These are phyloP conservation scores for Fraxinus sp. DNA, from an alignment of 305 asterid genomes.

Conservation along the genomic window DNA sequence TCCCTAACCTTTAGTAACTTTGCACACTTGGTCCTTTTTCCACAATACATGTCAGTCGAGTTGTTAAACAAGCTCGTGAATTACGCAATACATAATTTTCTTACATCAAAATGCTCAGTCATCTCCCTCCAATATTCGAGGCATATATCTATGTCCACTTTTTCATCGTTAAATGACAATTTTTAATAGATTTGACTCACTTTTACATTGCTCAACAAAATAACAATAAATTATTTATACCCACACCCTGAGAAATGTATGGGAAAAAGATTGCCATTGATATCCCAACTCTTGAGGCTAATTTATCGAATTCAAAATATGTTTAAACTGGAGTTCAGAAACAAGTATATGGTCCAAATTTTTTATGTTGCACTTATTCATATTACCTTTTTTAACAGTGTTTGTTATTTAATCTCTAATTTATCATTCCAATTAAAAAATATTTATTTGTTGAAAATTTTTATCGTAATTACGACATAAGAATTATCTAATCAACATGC, in stretches of 20 bases:
- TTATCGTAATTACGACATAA: too few species aligned
- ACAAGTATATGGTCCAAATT: neutral
- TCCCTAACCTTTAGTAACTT: neutral
- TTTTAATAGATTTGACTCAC: neutral
- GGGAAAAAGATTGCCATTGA: neutral
- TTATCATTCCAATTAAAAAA: neutral
- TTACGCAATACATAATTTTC: neutral
- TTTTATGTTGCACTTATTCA: neutral
- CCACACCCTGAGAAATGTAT: neutral
- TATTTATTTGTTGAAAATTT: too few species aligned
- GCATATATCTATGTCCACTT: neutral
- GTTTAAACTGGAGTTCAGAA: neutral
- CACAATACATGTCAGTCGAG: neutral
- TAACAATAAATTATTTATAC: neutral
- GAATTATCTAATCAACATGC: neutral
- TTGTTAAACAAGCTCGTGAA: neutral
- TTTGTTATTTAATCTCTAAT: neutral
- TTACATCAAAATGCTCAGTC: neutral
- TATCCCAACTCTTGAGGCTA: neutral
- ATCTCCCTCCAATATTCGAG: neutral
- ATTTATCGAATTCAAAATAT: neutral
- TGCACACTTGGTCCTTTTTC: neutral
- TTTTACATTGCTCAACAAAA: neutral
- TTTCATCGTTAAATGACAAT: neutral
- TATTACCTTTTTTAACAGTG: neutral